Conservation (phyloP, 176 grass and related monocot genomes). For the Ampelocalamus luodianensis region DNA sequence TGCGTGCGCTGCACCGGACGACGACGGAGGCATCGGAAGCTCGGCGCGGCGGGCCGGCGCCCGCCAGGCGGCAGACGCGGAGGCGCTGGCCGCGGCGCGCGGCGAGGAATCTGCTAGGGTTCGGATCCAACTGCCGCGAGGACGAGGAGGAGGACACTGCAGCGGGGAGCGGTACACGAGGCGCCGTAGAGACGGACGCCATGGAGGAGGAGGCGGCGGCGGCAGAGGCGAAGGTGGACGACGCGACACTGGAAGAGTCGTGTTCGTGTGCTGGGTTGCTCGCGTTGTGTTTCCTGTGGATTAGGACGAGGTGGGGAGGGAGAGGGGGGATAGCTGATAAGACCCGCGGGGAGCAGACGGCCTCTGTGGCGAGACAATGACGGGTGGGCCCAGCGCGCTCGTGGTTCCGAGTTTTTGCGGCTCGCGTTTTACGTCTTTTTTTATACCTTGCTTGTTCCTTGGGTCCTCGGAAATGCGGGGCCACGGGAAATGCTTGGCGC, state of each 20-base stretch:
- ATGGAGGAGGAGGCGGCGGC: constrained; percentile 37
- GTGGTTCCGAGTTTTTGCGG: not conserved
- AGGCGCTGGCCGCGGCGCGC: constrained; percentile 32
- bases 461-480: constrained; percentile 16
- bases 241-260: constrained; percentile 29
- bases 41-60: constrained; percentile 21
- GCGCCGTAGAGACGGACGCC: constrained; percentile 52
- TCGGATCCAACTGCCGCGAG: constrained; percentile 47
- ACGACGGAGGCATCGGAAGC: not conserved
- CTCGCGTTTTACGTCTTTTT: not conserved
- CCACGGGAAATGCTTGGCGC: constrained; percentile 14
- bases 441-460: constrained; percentile 46
- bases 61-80: constrained; percentile 45
- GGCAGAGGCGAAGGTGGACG: constrained; percentile 32
- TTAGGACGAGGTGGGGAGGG: constrained; percentile 27
- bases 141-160: constrained; percentile 15
- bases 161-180: constrained; percentile 51
- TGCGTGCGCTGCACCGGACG: constrained; percentile 29
- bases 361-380: constrained; percentile 4
- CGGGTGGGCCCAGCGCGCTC: constrained; percentile 16
- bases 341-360: constrained; percentile 31
- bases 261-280: constrained; percentile 5
- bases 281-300: constrained; percentile 47
- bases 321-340: constrained; percentile 1
- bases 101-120: constrained; percentile 51